Base-by-base conservation (phyloP, 495 filamentous ascomycete genomes). In the Penicillium daleae region DNA sequence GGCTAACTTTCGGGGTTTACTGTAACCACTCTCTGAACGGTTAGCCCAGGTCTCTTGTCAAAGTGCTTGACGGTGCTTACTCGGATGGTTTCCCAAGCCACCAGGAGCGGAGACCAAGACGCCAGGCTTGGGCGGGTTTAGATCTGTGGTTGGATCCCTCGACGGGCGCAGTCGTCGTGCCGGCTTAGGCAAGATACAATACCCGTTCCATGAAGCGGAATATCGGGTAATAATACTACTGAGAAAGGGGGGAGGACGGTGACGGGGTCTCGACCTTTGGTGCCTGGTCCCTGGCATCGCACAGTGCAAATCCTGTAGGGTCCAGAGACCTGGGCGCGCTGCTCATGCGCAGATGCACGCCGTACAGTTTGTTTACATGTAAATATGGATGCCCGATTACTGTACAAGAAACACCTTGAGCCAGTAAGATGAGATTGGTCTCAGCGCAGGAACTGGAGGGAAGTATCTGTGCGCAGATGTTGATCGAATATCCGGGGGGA, bases 31-130 rank as follows among this genome's bases (percentile, higher is more conserved):
- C 61, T 21, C 48, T 39, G 17, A 63, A 40, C 32, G 55, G 44
- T 31, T 49, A 53, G 60, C 21, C 13, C 39, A 6, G 17, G 39
- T 42, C 3, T 39, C 35, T 39, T 39, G 35, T 39, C 35, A 59
- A 40, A 59, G 59, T 66, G 66, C 66, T 69, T 69, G 55, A 59
- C 50, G 60, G 59, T 58, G 66, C 66, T 69, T 69, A 56, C 65
- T 60, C 35, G 27, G 44, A 49, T 32, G 17, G n/a, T 48, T 32
- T 56, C 50, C 56, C 64, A 60, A 60, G 57, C 57, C 61, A 64
- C 61, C 37, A 32, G 48, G 32, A 3, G 46, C 60, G 39, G 62
- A 31, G 62, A 33, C 32, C 27, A 33, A 40, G 26, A 19, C 52
- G 21, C 44, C 12, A 26, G 13, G 57, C 44, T 29, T 35, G 32